Evolutionary conservation across 225 moss, liverwort and hornwort species (phyloP).

Genomic region (Sphagnum contortum): DNA sequence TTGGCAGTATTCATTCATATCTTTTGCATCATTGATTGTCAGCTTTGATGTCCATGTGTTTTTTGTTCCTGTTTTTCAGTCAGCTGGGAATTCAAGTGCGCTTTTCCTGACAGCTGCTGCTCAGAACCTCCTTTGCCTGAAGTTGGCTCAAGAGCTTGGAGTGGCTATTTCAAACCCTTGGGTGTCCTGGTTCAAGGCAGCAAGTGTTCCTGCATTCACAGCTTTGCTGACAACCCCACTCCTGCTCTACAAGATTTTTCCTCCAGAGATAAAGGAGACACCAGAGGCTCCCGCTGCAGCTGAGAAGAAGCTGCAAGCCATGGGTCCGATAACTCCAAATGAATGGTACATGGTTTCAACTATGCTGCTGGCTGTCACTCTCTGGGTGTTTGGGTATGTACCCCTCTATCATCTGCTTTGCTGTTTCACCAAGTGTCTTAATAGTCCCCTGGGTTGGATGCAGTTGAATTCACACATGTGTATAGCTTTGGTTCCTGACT

Average conservation of each 20-base stretch:
- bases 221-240: slow-evolving; percentile 79
- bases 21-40: no score
- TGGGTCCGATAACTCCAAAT: slow-evolving; percentile 79
- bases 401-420: not conserved
- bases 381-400: slow-evolving; percentile 87
- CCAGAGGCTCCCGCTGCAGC: slow-evolving; percentile 92
- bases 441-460: no score
- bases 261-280: slow-evolving; percentile 82
- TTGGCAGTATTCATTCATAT: no score
- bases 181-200: slow-evolving; percentile 94
- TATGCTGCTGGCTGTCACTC: slow-evolving; percentile 88
- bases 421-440: no score
- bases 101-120: slow-evolving; percentile 96
- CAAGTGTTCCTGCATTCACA: slow-evolving; percentile 69
- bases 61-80: slow-evolving; percentile 19
- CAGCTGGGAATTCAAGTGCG: slow-evolving; percentile 88
- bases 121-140: slow-evolving; percentile 90
- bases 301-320: slow-evolving; percentile 61
- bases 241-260: slow-evolving; percentile 79
- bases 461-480: no score
- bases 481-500: no score
- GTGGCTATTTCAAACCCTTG: slow-evolving; percentile 70
- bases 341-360: slow-evolving; percentile 94
- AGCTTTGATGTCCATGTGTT: no score
- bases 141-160: slow-evolving; percentile 90